Evolutionary conservation across 805 yeast species (phyloP), one percentile per base, ranked within the genome.

Genomic region (Pichia cephalocereana): DNA sequence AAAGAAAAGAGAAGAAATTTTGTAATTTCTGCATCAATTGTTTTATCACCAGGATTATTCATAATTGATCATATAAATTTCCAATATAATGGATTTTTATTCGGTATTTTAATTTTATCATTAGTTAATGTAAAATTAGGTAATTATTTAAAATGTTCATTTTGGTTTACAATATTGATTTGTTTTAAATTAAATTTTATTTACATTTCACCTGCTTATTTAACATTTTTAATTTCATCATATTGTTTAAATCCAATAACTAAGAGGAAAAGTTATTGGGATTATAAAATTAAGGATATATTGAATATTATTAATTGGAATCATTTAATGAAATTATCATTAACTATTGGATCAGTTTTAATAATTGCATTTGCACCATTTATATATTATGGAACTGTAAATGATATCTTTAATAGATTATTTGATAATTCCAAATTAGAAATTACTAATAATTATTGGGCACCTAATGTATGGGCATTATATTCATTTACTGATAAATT

Each of bases 401-500:
- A 85, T 0, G 79, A 86, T 52, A 65, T 93, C 17, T 43, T 87
- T 9, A 60, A 68, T 6, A 72, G 99, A 42, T 67, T 93, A 32
- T 93, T 93, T 67, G 7, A 23, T 23, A 23, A 23, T 23, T 99
- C 99, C 7, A 91, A 91, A 62, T 83, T 95, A 44, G 74, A 98
- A 62, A 98, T 98, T 1, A 72, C 93, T 37, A 93, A 97, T 6
- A 96, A 98, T 0, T 93, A 93, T 67, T 93, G 99, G 98, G 98
- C 99, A 1, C 98, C 99, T 15, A 93, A 93, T 59, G 70, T 89
- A 43, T 93, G 99, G 99, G 96, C 99, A 0, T 57, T 91, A 10
- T 93, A 93, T 65, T 86, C 97, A 2, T 83, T 86, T 54, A 51
- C 74, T 14, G 99, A 93, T 65, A 73, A 95, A 49, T 59, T 82